phyloP scores from a whole-genome alignment of 1,284 basidiomycete genomes.

The Earliella scabrosa region DNA sequence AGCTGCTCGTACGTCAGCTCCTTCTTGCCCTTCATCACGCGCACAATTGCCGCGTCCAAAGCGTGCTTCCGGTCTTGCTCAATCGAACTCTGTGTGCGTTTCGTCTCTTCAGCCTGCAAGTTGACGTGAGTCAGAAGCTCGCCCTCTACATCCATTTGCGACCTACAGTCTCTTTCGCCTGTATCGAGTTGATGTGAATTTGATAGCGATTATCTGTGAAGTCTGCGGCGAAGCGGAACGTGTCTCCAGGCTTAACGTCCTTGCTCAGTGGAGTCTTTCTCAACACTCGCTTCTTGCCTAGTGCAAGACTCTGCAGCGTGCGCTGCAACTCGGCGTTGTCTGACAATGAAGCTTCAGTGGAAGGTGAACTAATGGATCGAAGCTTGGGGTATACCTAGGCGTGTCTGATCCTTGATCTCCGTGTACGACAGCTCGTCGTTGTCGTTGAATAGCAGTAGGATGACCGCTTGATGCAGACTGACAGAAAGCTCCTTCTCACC shows the following conservation, averaged over 20 bases:
- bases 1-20: slow-evolving; percentile 79
- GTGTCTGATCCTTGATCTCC: slow-evolving; percentile 72
- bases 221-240: slow-evolving; percentile 82
- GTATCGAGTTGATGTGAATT: slow-evolving; percentile 96
- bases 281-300: slow-evolving; percentile 90
- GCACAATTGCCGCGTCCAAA: slow-evolving; percentile 92
- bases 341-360: too few relatives aligned
- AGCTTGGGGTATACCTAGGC: slow-evolving; percentile 62
- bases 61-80: slow-evolving; percentile 86
- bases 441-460: slow-evolving; percentile 92
- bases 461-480: slow-evolving; percentile 87
- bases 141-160: background rate
- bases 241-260: slow-evolving; percentile 77
- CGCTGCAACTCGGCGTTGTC: slow-evolving; percentile 79
- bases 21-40: slow-evolving; percentile 93
- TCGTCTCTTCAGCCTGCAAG: slow-evolving; percentile 87
- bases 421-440: slow-evolving; percentile 60
- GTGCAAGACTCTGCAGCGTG: slow-evolving; percentile 91
- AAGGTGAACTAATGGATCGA: background rate
- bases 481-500: slow-evolving; percentile 89
- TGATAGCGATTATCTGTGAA: slow-evolving; percentile 84
- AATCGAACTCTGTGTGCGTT: slow-evolving; percentile 82
- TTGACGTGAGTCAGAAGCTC: too few relatives aligned
- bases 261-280: slow-evolving; percentile 80
- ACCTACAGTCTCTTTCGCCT: slow-evolving; percentile 86